Evolutionary conservation across 1,139 yeast species (phyloP), one percentile per base, ranked within the genome.

Genomic region (Nakaseomyces glabratus): DNA sequence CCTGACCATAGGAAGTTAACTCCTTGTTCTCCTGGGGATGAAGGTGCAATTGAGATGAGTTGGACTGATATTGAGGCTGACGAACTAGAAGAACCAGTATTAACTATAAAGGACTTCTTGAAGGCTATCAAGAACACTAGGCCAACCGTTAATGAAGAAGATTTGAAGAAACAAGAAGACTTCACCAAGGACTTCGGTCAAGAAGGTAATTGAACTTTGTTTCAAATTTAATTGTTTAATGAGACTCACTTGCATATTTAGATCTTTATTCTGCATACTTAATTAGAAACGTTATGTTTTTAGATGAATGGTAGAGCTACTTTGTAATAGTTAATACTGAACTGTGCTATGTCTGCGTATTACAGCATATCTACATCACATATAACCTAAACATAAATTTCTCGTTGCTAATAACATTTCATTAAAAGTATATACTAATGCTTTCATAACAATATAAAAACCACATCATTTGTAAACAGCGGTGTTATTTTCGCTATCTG

Each of bases 1-100:
- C 60, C 61, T 6, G 43, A 47, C 8, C 45, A 17, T 45, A 58
- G 35, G 55, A 71, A 73, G 55, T 69, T 75, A 35, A 84, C 90
- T 12, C 98, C 98, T 1, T 93, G 98, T 52, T 86, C 97, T 0
- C 99, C 99, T 0, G 99, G 99, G 9, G 96, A 85, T 46, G 60
- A 61, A 3, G 86, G 74, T 9, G 96, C 98, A 0, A 58, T 62
- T 30, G 99, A 93, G 56, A 80, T 82, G 84, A 76, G 73, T 52
- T 93, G 98, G 98, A 76, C 82, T 71, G 90, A 85, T 43, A 73
- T 93, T 30, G 93, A 73, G 33, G 81, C 94, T 6, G 93, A 90
- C 49, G 93, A 88, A 57, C 66, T 93, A 36, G 73, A 73, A 49
- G 97, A 90, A 52, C 99, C 99, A 0, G 82, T 76, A 4, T 68